Conservation (phyloP, 1,284 basidiomycete genomes). For the Phellopilus nigrolimitatus region DNA sequence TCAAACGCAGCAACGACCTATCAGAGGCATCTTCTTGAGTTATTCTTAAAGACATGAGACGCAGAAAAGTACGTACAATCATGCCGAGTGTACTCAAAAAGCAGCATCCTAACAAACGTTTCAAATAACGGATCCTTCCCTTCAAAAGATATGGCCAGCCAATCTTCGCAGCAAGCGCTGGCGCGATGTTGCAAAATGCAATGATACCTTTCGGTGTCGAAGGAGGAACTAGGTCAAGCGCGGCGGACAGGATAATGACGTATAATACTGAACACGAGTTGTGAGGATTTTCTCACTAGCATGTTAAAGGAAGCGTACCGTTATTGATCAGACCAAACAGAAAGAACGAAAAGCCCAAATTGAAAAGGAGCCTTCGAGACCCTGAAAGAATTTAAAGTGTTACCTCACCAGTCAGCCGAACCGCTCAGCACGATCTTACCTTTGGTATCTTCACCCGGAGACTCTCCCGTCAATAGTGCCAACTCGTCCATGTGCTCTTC, state of each 20-base stretch:
- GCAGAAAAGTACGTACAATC: constrained; percentile 46
- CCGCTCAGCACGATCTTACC: neutral
- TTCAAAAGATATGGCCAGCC: constrained; percentile 90
- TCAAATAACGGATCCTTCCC: constrained; percentile 75
- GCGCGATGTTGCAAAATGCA: constrained; percentile 87
- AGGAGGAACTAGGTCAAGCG: constrained; percentile 88
- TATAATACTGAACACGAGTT: constrained; percentile 62
- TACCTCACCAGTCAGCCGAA: neutral
- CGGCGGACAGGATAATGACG: constrained; percentile 94
- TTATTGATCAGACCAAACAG: constrained; percentile 59
- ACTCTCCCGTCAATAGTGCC: neutral
- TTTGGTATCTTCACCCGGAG: neutral
- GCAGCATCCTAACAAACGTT: constrained; percentile 74
- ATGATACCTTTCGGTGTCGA: constrained; percentile 92
- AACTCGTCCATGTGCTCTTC: neutral
- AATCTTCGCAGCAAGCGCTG: constrained; percentile 79
- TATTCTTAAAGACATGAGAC: neutral
- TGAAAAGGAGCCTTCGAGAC: constrained; percentile 27
- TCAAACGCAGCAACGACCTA: constrained; percentile 82
- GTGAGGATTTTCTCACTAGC: neutral
- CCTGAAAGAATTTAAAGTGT: neutral
- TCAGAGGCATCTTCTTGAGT: neutral
- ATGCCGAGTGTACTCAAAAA: constrained; percentile 74
- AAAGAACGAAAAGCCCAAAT: constrained; percentile 52
- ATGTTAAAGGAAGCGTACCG: constrained; percentile 33